phyloP scores from a whole-genome alignment of 148 eudicot genomes.

The Rhododendron griersonianum region DNA sequence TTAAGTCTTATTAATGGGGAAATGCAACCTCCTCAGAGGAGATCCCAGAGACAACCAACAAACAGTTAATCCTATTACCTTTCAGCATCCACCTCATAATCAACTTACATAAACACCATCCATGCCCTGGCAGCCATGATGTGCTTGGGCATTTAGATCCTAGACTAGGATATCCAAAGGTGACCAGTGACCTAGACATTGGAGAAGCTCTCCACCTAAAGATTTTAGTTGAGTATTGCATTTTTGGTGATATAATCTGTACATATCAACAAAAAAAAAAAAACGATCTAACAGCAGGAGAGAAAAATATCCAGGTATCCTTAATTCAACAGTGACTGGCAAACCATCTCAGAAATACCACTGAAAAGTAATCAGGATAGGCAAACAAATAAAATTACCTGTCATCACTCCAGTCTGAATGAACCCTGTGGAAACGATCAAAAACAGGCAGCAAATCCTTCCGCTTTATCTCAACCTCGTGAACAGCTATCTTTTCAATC shows the following conservation, averaged over 20 bases:
- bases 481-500: conserved; percentile 61
- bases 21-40: neutral
- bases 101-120: neutral
- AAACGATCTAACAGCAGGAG: neutral
- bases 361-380: neutral
- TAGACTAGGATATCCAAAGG: neutral
- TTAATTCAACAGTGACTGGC: neutral
- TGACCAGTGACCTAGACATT: neutral
- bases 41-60: neutral
- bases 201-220: neutral
- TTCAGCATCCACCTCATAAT: neutral
- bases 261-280: no score
- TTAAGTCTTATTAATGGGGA: neutral
- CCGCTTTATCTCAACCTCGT: conserved; percentile 67
- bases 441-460: conserved; percentile 88
- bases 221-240: no score
- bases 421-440: conserved; percentile 63
- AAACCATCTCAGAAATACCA: neutral
- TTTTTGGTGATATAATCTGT: no score
- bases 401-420: conserved; percentile 55
- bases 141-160: neutral
- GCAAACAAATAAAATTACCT: conserved; percentile 38
- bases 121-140: neutral
- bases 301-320: neutral
- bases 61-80: neutral